Base-by-base conservation (phyloP, 2,329 filamentous ascomycete genomes). In the Ophiostoma perfectum region DNA sequence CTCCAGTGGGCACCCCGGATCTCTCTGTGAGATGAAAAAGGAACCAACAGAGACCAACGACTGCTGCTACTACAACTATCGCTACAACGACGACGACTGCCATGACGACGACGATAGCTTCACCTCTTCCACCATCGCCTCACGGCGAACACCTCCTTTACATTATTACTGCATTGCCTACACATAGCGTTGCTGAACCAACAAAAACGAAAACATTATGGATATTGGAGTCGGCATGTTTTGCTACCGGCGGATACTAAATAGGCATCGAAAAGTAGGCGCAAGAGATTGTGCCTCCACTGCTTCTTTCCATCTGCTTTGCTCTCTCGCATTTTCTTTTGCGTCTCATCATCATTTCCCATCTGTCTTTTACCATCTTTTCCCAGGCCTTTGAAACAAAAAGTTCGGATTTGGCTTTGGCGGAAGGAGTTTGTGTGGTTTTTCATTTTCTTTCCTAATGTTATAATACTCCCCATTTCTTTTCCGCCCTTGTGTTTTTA, bases 321-420 rank as follows among this genome's bases (percentile, higher is more conserved):
- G 3, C 8, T 55, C 7, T 52, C 47, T 45, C 45, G 39, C 60
- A 64, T 64, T 42, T 64, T 39, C 27, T 55, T 55, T 39, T 64
- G 55, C 65, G 49, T 60, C 27, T 36, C 18, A 18, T 65, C 39
- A 45, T 60, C 58, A 11, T 45, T 36, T 3, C 38, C 42, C 60
- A 36, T 62, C 36, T 45, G 36, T 52, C 49, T 42, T 60, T 60
- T 38, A 39, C 49, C 7, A 60, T 66, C 45, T 49, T 49, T 67
- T 55, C 16, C 47, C 55, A 47, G 42, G 67, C 62, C 62, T 55
- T 58, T 64, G 63, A 65, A n/a, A 64, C n/a, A 58, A 66, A 55
- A 66, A 60, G 47, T 47, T 62, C 52, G 49, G 63, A 47, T 65
- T 62, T 65, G 63, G 49, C n/a, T 66, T 39, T 66, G 64, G 67